A percentile compares a stretch with the other conserved stretches of the same genome.
These are phyloP conservation scores for Ramichloridium luteum DNA, from an alignment of 2,329 filamentous ascomycete genomes.

Conservation along the genomic window DNA sequence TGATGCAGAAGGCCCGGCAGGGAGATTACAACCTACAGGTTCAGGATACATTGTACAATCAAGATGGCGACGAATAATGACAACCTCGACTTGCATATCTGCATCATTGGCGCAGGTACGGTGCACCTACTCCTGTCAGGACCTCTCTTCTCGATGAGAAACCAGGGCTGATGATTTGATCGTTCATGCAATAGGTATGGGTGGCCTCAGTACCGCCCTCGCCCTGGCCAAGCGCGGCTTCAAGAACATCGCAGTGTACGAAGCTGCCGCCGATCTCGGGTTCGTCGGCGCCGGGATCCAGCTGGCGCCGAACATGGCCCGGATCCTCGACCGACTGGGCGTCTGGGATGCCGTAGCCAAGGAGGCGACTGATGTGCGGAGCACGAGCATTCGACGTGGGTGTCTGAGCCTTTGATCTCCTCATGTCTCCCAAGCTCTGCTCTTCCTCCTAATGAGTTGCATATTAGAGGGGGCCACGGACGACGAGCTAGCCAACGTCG, in stretches of 20 bases:
- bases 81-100: conserved; percentile 24
- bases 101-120: conserved; percentile 25
- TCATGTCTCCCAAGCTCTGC: too few species aligned
- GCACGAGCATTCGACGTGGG: conserved; percentile 59
- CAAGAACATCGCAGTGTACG: conserved; percentile 59
- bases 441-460: too few species aligned
- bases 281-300: conserved; percentile 82
- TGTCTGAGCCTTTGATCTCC: conserved; percentile 4
- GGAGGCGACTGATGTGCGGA: conserved; percentile 58
- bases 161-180: conserved; percentile 1
- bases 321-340: conserved; percentile 59
- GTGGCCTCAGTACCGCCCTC: conserved; percentile 59
- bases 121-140: background rate
- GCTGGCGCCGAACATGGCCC: conserved; percentile 68
- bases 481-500: conserved; percentile 57
- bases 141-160: background rate
- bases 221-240: conserved; percentile 67
- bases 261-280: conserved; percentile 58
- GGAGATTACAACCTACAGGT: too few species aligned
- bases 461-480: conserved; percentile 52
- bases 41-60: too few species aligned
- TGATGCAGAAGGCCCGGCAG: too few species aligned
- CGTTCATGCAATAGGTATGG: conserved; percentile 50
- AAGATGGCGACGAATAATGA: conserved; percentile 22
- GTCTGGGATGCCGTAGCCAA: conserved; percentile 59